Evolutionary conservation across 441 rosid species (phyloP), one percentile per base, ranked within the genome.

Genomic region (Pelargonium australe): DNA sequence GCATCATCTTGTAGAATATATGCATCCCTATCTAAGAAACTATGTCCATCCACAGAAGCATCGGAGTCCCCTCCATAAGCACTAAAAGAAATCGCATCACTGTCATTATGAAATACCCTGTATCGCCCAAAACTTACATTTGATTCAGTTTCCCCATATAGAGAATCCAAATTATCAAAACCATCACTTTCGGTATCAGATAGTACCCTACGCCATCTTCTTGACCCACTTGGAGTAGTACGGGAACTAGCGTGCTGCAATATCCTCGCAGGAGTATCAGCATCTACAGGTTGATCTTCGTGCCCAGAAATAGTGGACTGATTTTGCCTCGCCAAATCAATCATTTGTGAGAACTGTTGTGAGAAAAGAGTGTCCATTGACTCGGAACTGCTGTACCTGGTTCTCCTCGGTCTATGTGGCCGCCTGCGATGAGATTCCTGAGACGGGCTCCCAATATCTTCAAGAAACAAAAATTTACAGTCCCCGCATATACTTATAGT

Each of bases 151-250:
- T 87, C 96, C 11, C 83, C 86, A 69, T 80, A 82, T 63, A 74
- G 68, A 70, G 86, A 89, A 70, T 85, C 90, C 75, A 70, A 28
- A 74, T 77, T 81, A 69, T 82, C 92, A 81, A 81, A 81, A 72
- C 86, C 89, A 60, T 91, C 97, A 71, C 91, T 88, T 69, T 88
- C 97, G 68, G 89, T 81, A 75, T 91, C 98, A 28, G 97, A 94
- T 49, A 82, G 70, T 28, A 81, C 77, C 23, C 55, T 67, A 37
- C 76, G 80, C 93, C 92, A 89, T 81, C 90, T 84, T 71, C 87
- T 76, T 11, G 96, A 89, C 69, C 83, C 84, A 67, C 69, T 81
- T n/a, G 92, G 91, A 44, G 90, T 82, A 31, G 85, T 77, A 62
- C 67, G 88, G 16, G 87, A 78, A 71, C 86, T 86, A 23, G 82